Evolutionary conservation across 176 grass and related monocot species (phyloP), one percentile per base, ranked within the genome.

Genomic region (Oryza meridionalis): DNA sequence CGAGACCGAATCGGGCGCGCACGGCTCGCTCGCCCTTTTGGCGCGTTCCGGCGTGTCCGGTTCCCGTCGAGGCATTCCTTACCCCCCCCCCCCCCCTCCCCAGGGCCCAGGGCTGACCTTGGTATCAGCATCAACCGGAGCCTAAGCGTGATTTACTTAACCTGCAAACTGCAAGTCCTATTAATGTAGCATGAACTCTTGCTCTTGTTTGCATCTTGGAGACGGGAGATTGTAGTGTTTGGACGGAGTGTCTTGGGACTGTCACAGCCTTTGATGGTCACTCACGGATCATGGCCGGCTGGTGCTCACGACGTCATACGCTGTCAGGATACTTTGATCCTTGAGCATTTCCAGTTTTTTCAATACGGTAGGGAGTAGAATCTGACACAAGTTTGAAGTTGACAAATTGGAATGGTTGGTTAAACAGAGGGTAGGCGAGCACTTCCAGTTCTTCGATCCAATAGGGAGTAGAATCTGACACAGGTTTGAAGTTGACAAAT

Each of bases 231-330:
- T 44, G 19, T n/a, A 82, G 67, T 2, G 74, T 67, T 73, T 51
- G 26, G 58, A 62, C 58, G 9, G 44, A 22, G 79, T 50, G 79
- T 75, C 88, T 86, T 19, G 88, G 80, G 75, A 70, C 37, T 11
- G 75, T 14, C 62, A 19, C n/a, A 62, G 2, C 44, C 74, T 67
- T 69, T 24, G 24, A 53, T 38, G 44, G 45, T 76, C 81, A 25
- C 61, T 76, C 81, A 25, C 61, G n/a, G 76, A 76, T 77, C 78
- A 82, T 22, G 69, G 68, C 47, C 69, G 27, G 45, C 33, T 72
- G 55, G 33, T 66, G 72, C 68, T 11, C 24, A 68, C 69, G 75
- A 83, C 80, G 88, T 86, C 84, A 79, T 43, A 49, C 43, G 22
- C 45, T 67, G 88, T 65, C 72, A 85, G 65, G 26, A 62, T 37